Evolutionary conservation across 2,329 filamentous ascomycete species (phyloP).

Genomic region (Colletotrichum destructivum): DNA sequence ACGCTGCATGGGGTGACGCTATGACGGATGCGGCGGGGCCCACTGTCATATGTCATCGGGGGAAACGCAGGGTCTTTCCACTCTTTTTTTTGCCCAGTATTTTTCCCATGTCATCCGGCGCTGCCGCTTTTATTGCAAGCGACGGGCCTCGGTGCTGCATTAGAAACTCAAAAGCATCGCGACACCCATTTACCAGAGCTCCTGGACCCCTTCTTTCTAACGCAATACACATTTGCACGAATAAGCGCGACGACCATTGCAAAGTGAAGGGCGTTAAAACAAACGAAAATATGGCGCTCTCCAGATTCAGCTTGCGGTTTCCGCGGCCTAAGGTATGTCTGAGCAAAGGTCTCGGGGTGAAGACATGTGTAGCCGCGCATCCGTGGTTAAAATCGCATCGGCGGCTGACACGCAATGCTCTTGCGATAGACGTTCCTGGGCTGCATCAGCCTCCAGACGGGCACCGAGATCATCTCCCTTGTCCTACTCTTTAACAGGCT

Average conservation of each 20-base stretch:
- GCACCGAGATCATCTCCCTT: slow-evolving; percentile 86
- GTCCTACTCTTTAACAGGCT: slow-evolving; percentile 93
- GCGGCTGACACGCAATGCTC: slow-evolving; percentile 7
- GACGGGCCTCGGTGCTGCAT: slow-evolving; percentile 13
- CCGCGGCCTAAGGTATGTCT: slow-evolving; percentile 48
- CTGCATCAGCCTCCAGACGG: slow-evolving; percentile 87
- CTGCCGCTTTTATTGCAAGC: slow-evolving; percentile 34
- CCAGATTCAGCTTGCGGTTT: slow-evolving; percentile 45
- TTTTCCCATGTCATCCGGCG: slow-evolving; percentile 33
- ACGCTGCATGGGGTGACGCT: slow-evolving; percentile 11
- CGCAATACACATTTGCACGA: slow-evolving; percentile 12
- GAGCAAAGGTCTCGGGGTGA: neutral
- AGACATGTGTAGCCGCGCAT: neutral
- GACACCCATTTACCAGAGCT: slow-evolving; percentile 27
- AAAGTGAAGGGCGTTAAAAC: neutral
- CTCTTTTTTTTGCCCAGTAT: slow-evolving; percentile 17
- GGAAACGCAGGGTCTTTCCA: slow-evolving; percentile 41
- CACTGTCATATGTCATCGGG: slow-evolving; percentile 38
- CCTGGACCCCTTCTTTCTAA: slow-evolving; percentile 35
- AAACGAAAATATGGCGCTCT: slow-evolving; percentile 26
- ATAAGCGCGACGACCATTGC: neutral
- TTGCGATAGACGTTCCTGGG: slow-evolving; percentile 82
- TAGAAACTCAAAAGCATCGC: slow-evolving; percentile 8
- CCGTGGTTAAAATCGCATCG: neutral
- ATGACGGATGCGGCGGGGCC: slow-evolving; percentile 32